A percentile compares a stretch with the other conserved stretches of the same genome.
phyloP scores from a whole-genome alignment of 768 basidiomycete species.

The Clitopilus passeckerianus region DNA sequence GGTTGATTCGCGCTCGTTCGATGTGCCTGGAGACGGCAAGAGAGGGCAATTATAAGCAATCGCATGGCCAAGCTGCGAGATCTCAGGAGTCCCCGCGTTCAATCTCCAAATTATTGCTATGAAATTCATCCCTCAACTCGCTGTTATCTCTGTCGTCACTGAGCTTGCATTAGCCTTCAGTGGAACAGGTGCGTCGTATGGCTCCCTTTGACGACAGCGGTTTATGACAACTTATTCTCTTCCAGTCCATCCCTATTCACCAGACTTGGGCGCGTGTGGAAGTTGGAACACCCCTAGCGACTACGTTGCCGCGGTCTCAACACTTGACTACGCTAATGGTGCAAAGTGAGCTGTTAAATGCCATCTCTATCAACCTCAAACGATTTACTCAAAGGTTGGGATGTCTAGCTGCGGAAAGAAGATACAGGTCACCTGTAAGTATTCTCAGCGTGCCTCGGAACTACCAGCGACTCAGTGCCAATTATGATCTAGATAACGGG shows the following conservation, averaged over 20 bases:
- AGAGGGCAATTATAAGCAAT: too few species aligned
- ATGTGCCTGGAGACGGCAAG: too few species aligned
- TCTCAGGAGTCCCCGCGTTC: too few species aligned
- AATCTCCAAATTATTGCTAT: neutral
- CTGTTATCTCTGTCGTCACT: neutral
- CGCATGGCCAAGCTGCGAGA: too few species aligned
- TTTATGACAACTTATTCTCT: too few species aligned
- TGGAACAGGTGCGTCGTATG: neutral
- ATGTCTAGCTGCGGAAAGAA: neutral
- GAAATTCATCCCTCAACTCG: neutral
- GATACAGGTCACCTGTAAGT: neutral
- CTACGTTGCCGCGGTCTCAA: neutral
- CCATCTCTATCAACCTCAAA: neutral
- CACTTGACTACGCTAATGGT: neutral
- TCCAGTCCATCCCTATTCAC: neutral
- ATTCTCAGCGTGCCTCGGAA: too few species aligned
- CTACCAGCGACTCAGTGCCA: too few species aligned
- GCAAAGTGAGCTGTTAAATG: neutral
- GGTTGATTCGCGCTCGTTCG: too few species aligned
- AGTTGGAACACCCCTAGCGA: neutral
- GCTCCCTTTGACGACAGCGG: neutral
- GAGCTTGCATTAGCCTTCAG: neutral
- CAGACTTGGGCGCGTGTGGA: neutral
- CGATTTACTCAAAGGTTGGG: too few species aligned
- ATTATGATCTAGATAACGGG: neutral